These are phyloP conservation scores for Paraphoma chrysanthemicola DNA, from an alignment of 2,329 filamentous ascomycete species.

Conservation along the genomic window DNA sequence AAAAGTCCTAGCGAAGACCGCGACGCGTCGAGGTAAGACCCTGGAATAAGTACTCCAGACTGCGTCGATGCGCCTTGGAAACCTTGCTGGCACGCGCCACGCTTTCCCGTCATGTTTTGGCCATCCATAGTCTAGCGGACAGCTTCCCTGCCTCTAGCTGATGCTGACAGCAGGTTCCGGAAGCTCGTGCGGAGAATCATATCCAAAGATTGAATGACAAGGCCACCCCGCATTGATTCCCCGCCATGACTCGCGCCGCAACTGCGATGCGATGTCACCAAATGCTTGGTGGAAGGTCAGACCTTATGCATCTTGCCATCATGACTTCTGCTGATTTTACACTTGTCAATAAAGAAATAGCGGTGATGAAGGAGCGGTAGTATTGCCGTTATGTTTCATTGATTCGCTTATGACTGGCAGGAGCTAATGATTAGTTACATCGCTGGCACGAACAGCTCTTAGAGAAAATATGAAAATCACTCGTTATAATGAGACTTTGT, in stretches of 20 bases:
- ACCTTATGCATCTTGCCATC: too few relatives aligned
- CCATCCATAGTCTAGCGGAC: slow-evolving; percentile 5
- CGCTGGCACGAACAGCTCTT: too few relatives aligned
- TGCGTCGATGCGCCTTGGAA: not conserved
- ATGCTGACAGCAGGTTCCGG: not conserved
- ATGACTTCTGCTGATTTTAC: too few relatives aligned
- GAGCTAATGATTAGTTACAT: too few relatives aligned
- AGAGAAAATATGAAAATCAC: too few relatives aligned
- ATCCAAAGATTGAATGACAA: slow-evolving; percentile 26
- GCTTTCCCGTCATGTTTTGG: not conserved
- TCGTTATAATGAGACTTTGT: too few relatives aligned
- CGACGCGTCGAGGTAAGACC: not conserved
- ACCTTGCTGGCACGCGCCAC: not conserved
- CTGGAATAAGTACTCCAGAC: slow-evolving; percentile 1
- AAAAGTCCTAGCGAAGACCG: not conserved
- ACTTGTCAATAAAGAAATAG: too few relatives aligned
- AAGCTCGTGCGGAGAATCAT: slow-evolving; percentile 32
- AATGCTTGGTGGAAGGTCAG: too few relatives aligned
- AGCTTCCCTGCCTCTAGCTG: not conserved
- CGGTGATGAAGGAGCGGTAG: too few relatives aligned
- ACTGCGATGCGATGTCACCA: too few relatives aligned
- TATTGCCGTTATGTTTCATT: too few relatives aligned
- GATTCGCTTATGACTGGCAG: too few relatives aligned
- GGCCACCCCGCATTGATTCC: slow-evolving; percentile 23
- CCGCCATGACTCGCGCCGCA: slow-evolving; percentile 33